Percentiles rank a stretch among this genome's conserved stretches.
Conservation (phyloP, 495 filamentous ascomycete genomes). For the Echria macrotheca region DNA sequence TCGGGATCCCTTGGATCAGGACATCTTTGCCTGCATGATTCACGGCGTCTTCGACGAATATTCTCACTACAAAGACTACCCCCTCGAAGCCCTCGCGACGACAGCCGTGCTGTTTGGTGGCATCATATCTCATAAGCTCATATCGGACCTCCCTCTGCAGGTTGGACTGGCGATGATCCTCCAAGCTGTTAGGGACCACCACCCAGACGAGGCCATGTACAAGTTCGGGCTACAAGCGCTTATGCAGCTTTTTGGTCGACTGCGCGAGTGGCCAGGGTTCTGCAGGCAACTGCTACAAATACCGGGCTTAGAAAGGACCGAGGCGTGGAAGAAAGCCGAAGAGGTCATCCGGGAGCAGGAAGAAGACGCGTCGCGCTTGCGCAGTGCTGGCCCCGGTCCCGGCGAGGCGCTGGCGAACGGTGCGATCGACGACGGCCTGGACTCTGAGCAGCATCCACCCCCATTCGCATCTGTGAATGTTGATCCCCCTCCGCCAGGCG, state of each 20-base stretch:
- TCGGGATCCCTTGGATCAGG: slow-evolving; percentile 73
- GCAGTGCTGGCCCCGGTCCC: slow-evolving; percentile 36
- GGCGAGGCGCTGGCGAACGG: slow-evolving; percentile 54
- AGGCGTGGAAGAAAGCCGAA: slow-evolving; percentile 74
- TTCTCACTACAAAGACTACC: slow-evolving; percentile 88
- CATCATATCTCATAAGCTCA: slow-evolving; percentile 87
- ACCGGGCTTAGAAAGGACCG: slow-evolving; percentile 73
- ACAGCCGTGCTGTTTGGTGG: slow-evolving; percentile 96
- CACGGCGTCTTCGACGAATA: slow-evolving; percentile 98
- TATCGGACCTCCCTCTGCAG: slow-evolving; percentile 82
- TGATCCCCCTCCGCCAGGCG: slow-evolving; percentile 54
- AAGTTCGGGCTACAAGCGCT: slow-evolving; percentile 98
- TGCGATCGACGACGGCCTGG: slow-evolving; percentile 52
- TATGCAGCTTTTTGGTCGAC: slow-evolving; percentile 71
- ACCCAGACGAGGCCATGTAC: slow-evolving; percentile 82
- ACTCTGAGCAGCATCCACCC: slow-evolving; percentile 45
- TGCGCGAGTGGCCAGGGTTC: slow-evolving; percentile 90
- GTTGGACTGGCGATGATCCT: slow-evolving; percentile 93
- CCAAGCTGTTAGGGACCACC: slow-evolving; percentile 81
- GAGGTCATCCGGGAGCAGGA: slow-evolving; percentile 68
- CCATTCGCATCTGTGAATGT: slow-evolving; percentile 72
- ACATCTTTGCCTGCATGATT: slow-evolving; percentile 97
- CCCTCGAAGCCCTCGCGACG: slow-evolving; percentile 85
- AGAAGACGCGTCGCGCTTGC: slow-evolving; percentile 39
- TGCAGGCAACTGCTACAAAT: slow-evolving; percentile 77